These are phyloP conservation scores for Prunus fruticosa DNA, from an alignment of 306 rosid species.

Conservation along the genomic window DNA sequence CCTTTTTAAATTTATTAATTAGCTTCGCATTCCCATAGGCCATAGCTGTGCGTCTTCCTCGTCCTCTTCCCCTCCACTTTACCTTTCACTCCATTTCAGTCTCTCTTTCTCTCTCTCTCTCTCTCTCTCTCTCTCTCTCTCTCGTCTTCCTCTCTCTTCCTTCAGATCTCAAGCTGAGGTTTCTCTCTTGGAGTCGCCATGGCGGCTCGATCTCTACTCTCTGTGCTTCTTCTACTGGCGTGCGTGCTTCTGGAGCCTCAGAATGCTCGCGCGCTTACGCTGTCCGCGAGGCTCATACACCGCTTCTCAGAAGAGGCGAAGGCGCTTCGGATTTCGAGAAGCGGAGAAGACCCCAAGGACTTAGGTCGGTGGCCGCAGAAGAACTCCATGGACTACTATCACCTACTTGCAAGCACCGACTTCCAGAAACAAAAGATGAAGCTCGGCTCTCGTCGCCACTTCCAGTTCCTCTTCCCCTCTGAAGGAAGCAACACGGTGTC, in stretches of 20 bases:
- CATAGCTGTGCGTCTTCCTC: background rate
- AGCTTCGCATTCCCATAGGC: background rate
- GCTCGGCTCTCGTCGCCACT: slow-evolving; percentile 38
- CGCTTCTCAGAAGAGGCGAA: slow-evolving; percentile 72
- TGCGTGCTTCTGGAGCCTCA: slow-evolving; percentile 21
- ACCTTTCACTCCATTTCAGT: background rate
- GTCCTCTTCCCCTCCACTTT: slow-evolving; percentile 2
- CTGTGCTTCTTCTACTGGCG: slow-evolving; percentile 20
- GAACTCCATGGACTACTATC: slow-evolving; percentile 43
- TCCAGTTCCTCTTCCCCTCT: slow-evolving; percentile 67
- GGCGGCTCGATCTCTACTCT: slow-evolving; percentile 42
- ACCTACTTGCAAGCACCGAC: slow-evolving; percentile 54
- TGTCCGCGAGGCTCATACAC: slow-evolving; percentile 59
- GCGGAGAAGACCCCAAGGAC: slow-evolving; percentile 11
- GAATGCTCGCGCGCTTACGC: slow-evolving; percentile 35
- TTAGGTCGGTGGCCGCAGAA: slow-evolving; percentile 43
- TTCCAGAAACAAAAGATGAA: slow-evolving; percentile 57
- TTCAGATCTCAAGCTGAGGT: slow-evolving; percentile 13
- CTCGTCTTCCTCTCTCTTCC: background rate
- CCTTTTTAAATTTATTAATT: too few relatives aligned
- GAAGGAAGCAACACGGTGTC: slow-evolving; percentile 69
- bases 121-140: slow-evolving; percentile 1
- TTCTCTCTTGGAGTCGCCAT: slow-evolving; percentile 19
- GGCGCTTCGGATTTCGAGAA: slow-evolving; percentile 36
- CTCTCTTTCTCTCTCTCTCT: slow-evolving; percentile 1